Evolutionary conservation across 2,329 filamentous ascomycete species (phyloP), one percentile per base, ranked within the genome.

Genomic region (Sporothrix curviconia): DNA sequence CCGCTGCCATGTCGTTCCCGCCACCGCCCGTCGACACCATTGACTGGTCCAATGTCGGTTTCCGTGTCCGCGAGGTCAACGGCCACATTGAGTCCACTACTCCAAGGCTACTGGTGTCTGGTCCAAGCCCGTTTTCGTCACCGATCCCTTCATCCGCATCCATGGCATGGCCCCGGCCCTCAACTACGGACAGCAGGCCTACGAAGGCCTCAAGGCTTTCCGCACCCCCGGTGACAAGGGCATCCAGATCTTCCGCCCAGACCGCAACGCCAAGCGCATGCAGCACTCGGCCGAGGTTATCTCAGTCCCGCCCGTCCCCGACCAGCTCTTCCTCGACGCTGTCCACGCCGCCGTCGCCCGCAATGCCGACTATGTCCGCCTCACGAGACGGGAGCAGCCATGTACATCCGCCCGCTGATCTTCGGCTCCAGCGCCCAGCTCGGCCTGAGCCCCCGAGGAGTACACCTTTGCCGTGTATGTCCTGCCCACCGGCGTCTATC

Each of bases 171-270:
- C 92, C 0, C 92, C 94, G 0, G 92, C 85, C 43, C 83, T 97
- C 63, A 99, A 99, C 80, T 99, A 99, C 72, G 91, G 92, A 59
- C 91, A 96, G 70, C 94, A 97, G 76, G 92, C 90, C 66, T 99
- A 95, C 78, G 94, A 99, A 72, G 94, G 94, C n/a, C 84, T 97
- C 70, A 97, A 97, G 74, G 92, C 92, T 56, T 96, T 96, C 81
- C 90, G 92, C 62, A 78, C 80, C 2, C 88, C 90, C 17, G 76
- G 80, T 58, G 83, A 87, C 70, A 70, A 78, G 59, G 73, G 75
- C 59, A 92, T 97, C 74, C 83, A 85, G 69, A 83, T 97, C 71
- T 97, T 97, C 83, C 87, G 92, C 4, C 89, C 92, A 0, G 80
- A 86, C 67, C 84, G 86, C 69, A 97, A 97, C 71, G 94, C 92